Evolutionary conservation across 2,329 filamentous ascomycete genomes (phyloP).

Genomic region (Zymoseptoria crescenta): DNA sequence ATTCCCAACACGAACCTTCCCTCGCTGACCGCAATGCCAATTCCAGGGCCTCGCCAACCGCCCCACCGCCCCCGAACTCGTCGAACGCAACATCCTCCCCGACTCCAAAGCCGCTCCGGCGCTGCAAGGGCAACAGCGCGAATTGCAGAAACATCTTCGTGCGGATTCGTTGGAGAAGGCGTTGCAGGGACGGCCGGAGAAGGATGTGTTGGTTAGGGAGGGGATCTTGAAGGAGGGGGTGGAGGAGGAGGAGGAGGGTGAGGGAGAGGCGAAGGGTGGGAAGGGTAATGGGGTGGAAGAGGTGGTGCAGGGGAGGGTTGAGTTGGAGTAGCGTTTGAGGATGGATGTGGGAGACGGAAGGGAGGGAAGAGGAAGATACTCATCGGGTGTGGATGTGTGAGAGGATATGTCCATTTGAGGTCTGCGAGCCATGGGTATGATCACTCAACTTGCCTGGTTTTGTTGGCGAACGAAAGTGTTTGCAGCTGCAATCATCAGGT

Average conservation of each 20-base stretch:
- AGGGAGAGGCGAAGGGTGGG: conserved; percentile 4
- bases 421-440: too few relatives aligned
- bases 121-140: conserved; percentile 70
- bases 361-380: background rate
- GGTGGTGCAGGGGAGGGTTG: background rate
- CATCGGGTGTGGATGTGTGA: conserved; percentile 4
- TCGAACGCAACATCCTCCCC: conserved; percentile 84
- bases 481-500: too few relatives aligned
- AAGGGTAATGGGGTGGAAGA: background rate
- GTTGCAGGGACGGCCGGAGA: conserved; percentile 66
- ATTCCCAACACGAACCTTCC: background rate
- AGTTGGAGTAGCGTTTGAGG: background rate
- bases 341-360: background rate
- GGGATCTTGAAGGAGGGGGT: conserved; percentile 57
- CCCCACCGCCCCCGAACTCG: conserved; percentile 63
- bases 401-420: background rate
- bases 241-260: conserved; percentile 2
- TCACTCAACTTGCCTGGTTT: too few relatives aligned
- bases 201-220: conserved; percentile 67
- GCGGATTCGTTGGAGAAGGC: conserved; percentile 82
- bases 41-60: conserved; percentile 48
- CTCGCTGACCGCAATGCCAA: background rate
- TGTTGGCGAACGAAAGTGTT: too few relatives aligned
- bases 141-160: conserved; percentile 82
- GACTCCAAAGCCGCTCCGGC: conserved; percentile 69